Evolutionary conservation across 176 grass and related monocot species (phyloP).

Genomic region (Chloris gayana): DNA sequence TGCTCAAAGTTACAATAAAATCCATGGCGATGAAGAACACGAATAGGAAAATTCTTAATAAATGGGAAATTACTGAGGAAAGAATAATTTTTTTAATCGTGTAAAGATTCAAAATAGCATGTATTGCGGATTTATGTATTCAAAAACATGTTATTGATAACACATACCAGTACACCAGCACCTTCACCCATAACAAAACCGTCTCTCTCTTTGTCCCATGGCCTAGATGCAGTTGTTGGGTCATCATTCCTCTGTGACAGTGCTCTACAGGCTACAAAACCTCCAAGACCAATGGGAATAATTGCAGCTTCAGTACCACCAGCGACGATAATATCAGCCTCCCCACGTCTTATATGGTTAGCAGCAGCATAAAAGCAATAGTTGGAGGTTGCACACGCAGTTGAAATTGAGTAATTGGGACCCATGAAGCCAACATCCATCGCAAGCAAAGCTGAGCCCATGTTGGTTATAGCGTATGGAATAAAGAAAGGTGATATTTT

Average conservation of each 20-base stretch:
- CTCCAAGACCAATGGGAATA: conserved; percentile 62
- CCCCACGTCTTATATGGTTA: conserved; percentile 68
- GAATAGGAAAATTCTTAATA: not conserved
- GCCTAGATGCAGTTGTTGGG: conserved; percentile 62
- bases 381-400: conserved; percentile 72
- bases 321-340: conserved; percentile 67
- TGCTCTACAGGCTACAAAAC: conserved; percentile 76
- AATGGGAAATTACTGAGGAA: not conserved
- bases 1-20: not conserved
- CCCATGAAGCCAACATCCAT: conserved; percentile 77
- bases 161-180: conserved; percentile 63
- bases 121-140: conserved; percentile 8
- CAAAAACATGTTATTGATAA: not conserved
- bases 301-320: conserved; percentile 73
- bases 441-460: conserved; percentile 66
- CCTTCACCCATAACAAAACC: conserved; percentile 87
- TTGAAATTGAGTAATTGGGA: conserved; percentile 72
- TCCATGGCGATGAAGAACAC: not conserved
- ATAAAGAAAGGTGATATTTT: conserved; percentile 75
- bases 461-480: conserved; percentile 67
- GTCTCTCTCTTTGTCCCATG: conserved; percentile 69
- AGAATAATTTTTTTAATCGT: not conserved
- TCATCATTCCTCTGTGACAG: conserved; percentile 65
- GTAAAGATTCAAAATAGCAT: not conserved
- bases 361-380: conserved; percentile 70